A percentile compares a stretch with the other conserved stretches of the same genome.
Conservation (phyloP, 257 asterid species). For the Jacaranda copaia region DNA sequence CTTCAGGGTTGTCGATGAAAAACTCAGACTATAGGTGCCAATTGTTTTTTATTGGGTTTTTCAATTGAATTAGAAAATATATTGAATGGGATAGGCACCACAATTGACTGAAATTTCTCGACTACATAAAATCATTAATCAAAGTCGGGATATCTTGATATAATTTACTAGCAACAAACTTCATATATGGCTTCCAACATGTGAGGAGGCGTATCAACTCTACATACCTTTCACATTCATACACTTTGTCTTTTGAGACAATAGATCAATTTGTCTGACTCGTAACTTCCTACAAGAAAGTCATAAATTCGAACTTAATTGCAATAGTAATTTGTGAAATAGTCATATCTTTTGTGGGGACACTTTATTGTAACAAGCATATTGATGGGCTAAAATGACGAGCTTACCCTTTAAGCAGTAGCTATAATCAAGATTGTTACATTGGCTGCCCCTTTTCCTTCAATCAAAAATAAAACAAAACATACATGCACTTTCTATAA, state of each 20-base stretch:
- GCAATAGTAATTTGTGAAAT: neutral
- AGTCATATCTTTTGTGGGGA: neutral
- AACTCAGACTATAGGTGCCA: neutral
- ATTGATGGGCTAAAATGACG: too few species aligned
- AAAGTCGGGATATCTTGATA: neutral
- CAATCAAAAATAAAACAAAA: too few species aligned
- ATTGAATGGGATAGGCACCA: neutral
- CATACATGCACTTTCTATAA: neutral
- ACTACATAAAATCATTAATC: neutral
- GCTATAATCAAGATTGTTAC: too few species aligned
- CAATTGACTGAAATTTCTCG: constrained; percentile 17
- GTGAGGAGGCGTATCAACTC: neutral
- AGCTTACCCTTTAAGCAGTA: too few species aligned
- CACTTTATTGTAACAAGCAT: too few species aligned
- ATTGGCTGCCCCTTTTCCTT: too few species aligned
- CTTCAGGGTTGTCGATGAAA: too few species aligned
- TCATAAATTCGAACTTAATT: too few species aligned
- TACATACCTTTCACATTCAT: too few species aligned
- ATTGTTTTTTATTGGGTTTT: neutral
- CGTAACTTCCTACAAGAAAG: too few species aligned
- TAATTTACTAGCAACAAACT: constrained; percentile 7
- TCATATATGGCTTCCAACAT: neutral
- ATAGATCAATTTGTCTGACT: too few species aligned
- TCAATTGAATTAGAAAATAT: neutral
- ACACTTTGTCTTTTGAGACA: too few species aligned